A percentile compares a stretch with the other conserved stretches of the same genome.
phyloP scores from a whole-genome alignment of 2,329 filamentous ascomycete species.

The Fusarium paranaense region DNA sequence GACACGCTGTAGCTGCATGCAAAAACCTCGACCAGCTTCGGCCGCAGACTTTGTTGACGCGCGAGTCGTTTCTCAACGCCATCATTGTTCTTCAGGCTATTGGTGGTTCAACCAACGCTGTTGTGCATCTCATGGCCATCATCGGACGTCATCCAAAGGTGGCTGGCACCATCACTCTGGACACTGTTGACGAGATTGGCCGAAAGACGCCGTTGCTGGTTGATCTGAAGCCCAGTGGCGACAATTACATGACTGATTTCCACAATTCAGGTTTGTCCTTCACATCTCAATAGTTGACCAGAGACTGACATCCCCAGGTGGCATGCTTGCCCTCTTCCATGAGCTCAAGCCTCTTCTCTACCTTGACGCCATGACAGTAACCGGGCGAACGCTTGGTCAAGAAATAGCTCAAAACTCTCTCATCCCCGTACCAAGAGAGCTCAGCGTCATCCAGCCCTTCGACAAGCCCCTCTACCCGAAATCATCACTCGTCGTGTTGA shows the following conservation, averaged over 20 bases:
- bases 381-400: slow-evolving; percentile 83
- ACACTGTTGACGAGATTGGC: slow-evolving; percentile 83
- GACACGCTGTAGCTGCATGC: slow-evolving; percentile 74
- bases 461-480: slow-evolving; percentile 73
- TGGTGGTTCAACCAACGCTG: slow-evolving; percentile 86
- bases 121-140: slow-evolving; percentile 89
- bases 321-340: slow-evolving; percentile 84
- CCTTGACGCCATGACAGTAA: slow-evolving; percentile 83
- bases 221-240: slow-evolving; percentile 86
- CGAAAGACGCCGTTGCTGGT: slow-evolving; percentile 84
- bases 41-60: slow-evolving; percentile 77
- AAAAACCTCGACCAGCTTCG: slow-evolving; percentile 74
- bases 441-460: slow-evolving; percentile 73
- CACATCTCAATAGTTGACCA: rapidly evolving
- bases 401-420: slow-evolving; percentile 78
- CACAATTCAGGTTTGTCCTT: slow-evolving; percentile 71
- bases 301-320: slow-evolving; percentile 60
- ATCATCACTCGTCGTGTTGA: slow-evolving; percentile 84
- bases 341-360: slow-evolving; percentile 81
- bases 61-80: slow-evolving; percentile 84
- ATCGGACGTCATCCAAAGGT: slow-evolving; percentile 78
- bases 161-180: slow-evolving; percentile 71
- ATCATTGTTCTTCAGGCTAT: slow-evolving; percentile 88
- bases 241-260: slow-evolving; percentile 90
- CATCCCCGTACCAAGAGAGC: slow-evolving; percentile 57